Evolutionary conservation across 768 basidiomycete genomes (phyloP), one percentile per base, ranked within the genome.

Genomic region (Lactarius tabidus): DNA sequence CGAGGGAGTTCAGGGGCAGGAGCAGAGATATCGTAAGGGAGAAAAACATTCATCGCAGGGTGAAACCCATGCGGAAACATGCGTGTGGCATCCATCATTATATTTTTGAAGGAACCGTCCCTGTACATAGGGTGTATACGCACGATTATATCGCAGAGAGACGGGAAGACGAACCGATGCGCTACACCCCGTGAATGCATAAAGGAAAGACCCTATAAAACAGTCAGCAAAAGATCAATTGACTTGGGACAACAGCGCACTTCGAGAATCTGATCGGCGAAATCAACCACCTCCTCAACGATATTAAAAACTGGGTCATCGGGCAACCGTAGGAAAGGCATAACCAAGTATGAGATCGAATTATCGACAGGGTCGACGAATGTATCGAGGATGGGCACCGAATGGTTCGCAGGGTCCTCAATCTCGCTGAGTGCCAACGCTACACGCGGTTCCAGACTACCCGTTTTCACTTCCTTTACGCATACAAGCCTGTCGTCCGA

Each of bases 401-500:
- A 60, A n/a, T 69, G 68, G 7, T 69, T 69, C 5, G 58, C 10
- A 1, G 62, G 55, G 20, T 69, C 65, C 1, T 60, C n/a, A 1
- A 29, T 17, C 0, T 6, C 12, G 7, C 18, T 28, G 2, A 74
- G 57, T n/a, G 53, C 62, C 18, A 48, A 10, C 2, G 69, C 71
- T 4, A 74, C 70, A 5, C 26, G 10, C 2, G 59, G 36, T 39
- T 75, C 74, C 4, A 36, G 1, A 26, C 67, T 62, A 1, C 51
- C 60, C 0, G 63, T 61, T 6, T 26, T 0, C 0, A 77, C 66
- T 2, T 51, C 45, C 31, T 79, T 79, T n/a, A 80, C 64, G 17
- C 69, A 71, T 0, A 79, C 74, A 1, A 69, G 54, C 5, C 41
- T 64, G 0, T 64, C 70, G 31, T 78, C 77, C 2, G 71, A 70